Percentiles rank a stretch among this genome's conserved stretches.
phyloP scores from a whole-genome alignment of 345 rosid species.

The Hibiscus mutabilis region DNA sequence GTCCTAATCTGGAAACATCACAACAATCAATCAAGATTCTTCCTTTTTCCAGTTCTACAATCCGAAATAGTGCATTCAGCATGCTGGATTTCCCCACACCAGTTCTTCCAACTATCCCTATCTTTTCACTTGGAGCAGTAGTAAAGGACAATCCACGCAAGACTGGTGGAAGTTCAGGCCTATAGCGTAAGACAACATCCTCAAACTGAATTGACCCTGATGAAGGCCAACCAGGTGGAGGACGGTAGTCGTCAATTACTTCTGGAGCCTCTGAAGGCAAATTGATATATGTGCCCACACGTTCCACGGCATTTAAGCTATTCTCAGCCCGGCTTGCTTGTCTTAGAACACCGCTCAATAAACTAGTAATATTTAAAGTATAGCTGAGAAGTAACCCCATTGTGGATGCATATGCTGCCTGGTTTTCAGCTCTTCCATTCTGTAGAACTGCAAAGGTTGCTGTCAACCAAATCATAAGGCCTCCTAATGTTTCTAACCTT shows the following conservation, averaged over 20 bases:
- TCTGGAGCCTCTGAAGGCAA: slow-evolving; percentile 83
- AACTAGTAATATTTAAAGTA: slow-evolving; percentile 68
- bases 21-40: slow-evolving; percentile 62
- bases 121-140: slow-evolving; percentile 64
- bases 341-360: slow-evolving; percentile 72
- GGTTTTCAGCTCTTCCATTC: slow-evolving; percentile 57
- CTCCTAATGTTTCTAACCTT: slow-evolving; percentile 80
- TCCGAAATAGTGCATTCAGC: slow-evolving; percentile 87
- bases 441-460: slow-evolving; percentile 84
- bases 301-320: slow-evolving; percentile 91
- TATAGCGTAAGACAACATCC: slow-evolving; percentile 74
- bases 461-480: slow-evolving; percentile 89
- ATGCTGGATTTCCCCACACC: slow-evolving; percentile 96
- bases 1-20: slow-evolving; percentile 59
- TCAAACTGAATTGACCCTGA: slow-evolving; percentile 67
- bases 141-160: slow-evolving; percentile 65
- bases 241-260: slow-evolving; percentile 54
- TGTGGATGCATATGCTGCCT: slow-evolving; percentile 62
- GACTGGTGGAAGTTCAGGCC: slow-evolving; percentile 92
- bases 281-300: slow-evolving; percentile 79
- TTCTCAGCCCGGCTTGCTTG: slow-evolving; percentile 94
- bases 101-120: slow-evolving; percentile 96
- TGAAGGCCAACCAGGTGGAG: slow-evolving; percentile 83
- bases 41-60: slow-evolving; percentile 80
- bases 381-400: slow-evolving; percentile 96